These are phyloP conservation scores for Tricholoma saponaceum DNA, from an alignment of 768 basidiomycete species.

Conservation along the genomic window DNA sequence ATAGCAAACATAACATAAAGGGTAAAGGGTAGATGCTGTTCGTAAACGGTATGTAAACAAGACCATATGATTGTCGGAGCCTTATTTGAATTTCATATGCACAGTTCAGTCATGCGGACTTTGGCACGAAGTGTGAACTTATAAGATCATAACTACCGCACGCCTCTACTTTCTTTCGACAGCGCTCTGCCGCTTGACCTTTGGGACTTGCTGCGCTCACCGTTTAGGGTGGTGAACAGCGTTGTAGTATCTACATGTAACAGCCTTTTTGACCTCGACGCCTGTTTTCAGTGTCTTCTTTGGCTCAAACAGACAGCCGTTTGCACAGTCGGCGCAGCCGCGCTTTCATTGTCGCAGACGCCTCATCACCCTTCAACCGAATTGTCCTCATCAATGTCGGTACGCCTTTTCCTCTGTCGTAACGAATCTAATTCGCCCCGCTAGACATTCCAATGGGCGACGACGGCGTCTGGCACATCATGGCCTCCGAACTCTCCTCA, in stretches of 20 bases:
- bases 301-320: conserved; percentile 65
- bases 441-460: conserved; percentile 82
- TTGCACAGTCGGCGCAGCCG: conserved; percentile 75
- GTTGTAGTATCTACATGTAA: conserved; percentile 42
- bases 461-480: conserved; percentile 65
- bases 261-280: conserved; percentile 36
- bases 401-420: conserved; percentile 20
- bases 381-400: conserved; percentile 77
- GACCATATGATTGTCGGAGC: too few relatives aligned
- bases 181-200: conserved; percentile 32
- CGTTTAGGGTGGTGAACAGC: conserved; percentile 36
- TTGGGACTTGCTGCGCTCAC: conserved; percentile 29
- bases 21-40: too few relatives aligned
- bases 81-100: too few relatives aligned
- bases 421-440: background rate
- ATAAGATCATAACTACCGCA: conserved; percentile 12
- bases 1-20: too few relatives aligned
- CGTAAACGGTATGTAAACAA: too few relatives aligned
- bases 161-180: conserved; percentile 33
- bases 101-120: too few relatives aligned
- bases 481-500: conserved; percentile 53
- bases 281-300: conserved; percentile 20
- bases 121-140: too few relatives aligned
- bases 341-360: conserved; percentile 71
- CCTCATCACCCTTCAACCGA: conserved; percentile 49